phyloP scores from a whole-genome alignment of 805 yeast species.

The Ogataea nakhonphanomensis region DNA sequence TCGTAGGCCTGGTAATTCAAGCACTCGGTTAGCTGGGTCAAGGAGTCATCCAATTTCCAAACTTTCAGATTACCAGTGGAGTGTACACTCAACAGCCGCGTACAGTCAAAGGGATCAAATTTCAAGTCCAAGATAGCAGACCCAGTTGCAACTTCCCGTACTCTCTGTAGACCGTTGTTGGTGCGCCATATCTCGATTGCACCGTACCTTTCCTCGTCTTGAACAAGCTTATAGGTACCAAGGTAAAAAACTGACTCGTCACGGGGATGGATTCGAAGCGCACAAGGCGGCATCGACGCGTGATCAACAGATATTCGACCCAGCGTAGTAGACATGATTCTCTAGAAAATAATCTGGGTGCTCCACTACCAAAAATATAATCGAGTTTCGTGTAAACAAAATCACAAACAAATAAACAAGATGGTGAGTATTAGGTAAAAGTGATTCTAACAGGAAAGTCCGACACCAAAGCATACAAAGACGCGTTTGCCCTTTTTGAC shows the following conservation, averaged over 20 bases:
- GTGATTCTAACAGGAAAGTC: constrained; percentile 4
- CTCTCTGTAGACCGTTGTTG: constrained; percentile 11
- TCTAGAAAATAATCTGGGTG: neutral
- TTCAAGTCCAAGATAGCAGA: constrained; percentile 80
- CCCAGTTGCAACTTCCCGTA: constrained; percentile 33
- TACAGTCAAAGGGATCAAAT: constrained; percentile 50
- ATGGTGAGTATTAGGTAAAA: constrained; percentile 4
- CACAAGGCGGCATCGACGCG: constrained; percentile 79
- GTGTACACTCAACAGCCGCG: constrained; percentile 59
- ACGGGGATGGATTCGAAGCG: constrained; percentile 56
- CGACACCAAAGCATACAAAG: constrained; percentile 54
- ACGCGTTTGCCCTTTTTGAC: constrained; percentile 95
- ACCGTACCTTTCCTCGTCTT: constrained; percentile 62
- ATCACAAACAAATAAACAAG: constrained; percentile 5
- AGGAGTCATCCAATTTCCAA: constrained; percentile 47
- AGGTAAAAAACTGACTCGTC: constrained; percentile 49
- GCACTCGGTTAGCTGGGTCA: constrained; percentile 20
- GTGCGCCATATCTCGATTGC: constrained; percentile 42
- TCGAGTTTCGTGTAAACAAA: constrained; percentile 9
- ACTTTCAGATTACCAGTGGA: constrained; percentile 71
- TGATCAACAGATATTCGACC: constrained; percentile 22
- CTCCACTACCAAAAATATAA: constrained; percentile 2
- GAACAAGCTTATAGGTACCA: constrained; percentile 80
- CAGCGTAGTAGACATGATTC: neutral
- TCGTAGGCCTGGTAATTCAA: constrained; percentile 47